These are phyloP conservation scores for Rhizopogon roseolus DNA, from an alignment of 768 basidiomycete species.

Conservation along the genomic window DNA sequence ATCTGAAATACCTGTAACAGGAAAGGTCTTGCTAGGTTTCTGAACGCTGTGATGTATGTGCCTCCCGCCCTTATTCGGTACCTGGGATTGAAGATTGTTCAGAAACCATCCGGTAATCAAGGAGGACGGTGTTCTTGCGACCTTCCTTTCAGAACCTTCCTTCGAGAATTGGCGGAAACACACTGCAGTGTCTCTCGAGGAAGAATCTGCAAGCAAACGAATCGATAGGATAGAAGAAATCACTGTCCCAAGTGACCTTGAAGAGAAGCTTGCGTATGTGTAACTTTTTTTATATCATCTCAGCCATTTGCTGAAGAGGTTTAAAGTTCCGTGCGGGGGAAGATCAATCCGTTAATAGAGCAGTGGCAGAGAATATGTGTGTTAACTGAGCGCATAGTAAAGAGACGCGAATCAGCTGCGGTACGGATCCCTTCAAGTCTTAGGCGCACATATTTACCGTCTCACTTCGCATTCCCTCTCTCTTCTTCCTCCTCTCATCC, in stretches of 20 bases:
- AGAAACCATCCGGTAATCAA: constrained; percentile 91
- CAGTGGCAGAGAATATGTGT: constrained; percentile 90
- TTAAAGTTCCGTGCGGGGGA: constrained; percentile 66
- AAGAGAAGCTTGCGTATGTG: constrained; percentile 78
- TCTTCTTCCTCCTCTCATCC: constrained; percentile 34
- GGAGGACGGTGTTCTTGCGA: constrained; percentile 77
- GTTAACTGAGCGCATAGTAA: constrained; percentile 82
- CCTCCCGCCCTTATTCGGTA: not conserved
- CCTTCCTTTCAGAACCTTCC: constrained; percentile 78
- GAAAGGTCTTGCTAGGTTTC: constrained; percentile 73
- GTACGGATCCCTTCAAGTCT: constrained; percentile 67
- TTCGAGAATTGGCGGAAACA: constrained; percentile 89
- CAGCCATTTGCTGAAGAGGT: constrained; percentile 1
- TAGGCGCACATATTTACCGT: constrained; percentile 57
- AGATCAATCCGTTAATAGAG: constrained; percentile 74
- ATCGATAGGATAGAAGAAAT: constrained; percentile 84
- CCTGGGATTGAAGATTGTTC: not conserved
- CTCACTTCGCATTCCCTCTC: constrained; percentile 64
- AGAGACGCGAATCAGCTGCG: constrained; percentile 88
- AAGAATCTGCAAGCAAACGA: constrained; percentile 79
- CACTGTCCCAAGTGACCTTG: constrained; percentile 88
- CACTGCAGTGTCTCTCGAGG: constrained; percentile 70
- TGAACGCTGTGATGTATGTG: constrained; percentile 73
- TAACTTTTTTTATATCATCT: not conserved
- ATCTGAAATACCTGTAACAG: constrained; percentile 32